phyloP scores from a whole-genome alignment of 2,329 filamentous ascomycete genomes.

The Fusarium redolens region DNA sequence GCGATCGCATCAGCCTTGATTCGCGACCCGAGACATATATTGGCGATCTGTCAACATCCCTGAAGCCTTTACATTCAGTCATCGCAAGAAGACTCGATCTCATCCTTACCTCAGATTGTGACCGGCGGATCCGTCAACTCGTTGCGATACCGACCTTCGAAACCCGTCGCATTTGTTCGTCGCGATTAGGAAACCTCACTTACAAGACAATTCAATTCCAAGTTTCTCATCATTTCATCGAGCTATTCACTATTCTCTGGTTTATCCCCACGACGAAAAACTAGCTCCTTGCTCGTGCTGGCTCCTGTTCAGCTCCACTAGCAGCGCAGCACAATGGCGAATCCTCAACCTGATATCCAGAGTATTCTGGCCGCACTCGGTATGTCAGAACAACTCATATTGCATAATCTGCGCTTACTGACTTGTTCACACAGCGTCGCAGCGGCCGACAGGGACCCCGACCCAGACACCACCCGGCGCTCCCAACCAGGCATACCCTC shows the following conservation, averaged over 20 bases:
- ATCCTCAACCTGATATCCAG: conserved; percentile 48
- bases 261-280: conserved; percentile 13
- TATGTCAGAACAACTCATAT: conserved; percentile 46
- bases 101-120: conserved; percentile 35
- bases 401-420: conserved; percentile 27
- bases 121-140: conserved; percentile 21
- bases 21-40: conserved; percentile 28
- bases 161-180: conserved; percentile 4
- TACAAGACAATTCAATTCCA: background rate
- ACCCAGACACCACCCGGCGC: conserved; percentile 55
- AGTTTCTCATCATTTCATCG: background rate
- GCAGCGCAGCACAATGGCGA: conserved; percentile 38
- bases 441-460: conserved; percentile 55
- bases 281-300: conserved; percentile 15
- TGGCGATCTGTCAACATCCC: conserved; percentile 34
- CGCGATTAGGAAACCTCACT: conserved; percentile 2
- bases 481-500: conserved; percentile 53
- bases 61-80: conserved; percentile 15
- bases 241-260: conserved; percentile 1
- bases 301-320: conserved; percentile 22
- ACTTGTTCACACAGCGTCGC: conserved; percentile 53
- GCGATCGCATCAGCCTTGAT: conserved; percentile 19
- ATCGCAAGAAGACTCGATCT: conserved; percentile 36
- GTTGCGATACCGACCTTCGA: conserved; percentile 11
- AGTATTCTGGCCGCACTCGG: conserved; percentile 62